A percentile compares a stretch with the other conserved stretches of the same genome.
Evolutionary conservation across 2,329 filamentous ascomycete genomes (phyloP).

Genomic region (Verticillium dahliae): DNA sequence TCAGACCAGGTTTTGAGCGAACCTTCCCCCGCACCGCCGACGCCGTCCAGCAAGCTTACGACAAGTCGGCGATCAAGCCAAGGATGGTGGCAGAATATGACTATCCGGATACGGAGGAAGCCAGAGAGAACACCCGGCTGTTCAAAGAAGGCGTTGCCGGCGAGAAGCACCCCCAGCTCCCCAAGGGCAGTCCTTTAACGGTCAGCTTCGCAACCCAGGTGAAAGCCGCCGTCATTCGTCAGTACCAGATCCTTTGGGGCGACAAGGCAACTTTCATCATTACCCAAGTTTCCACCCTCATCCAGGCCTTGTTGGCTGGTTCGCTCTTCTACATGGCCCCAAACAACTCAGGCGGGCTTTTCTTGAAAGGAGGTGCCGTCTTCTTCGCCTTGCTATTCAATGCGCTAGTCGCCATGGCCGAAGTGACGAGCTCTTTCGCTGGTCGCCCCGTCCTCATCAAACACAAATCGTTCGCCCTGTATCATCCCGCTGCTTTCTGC

Average conservation of each 20-base stretch:
- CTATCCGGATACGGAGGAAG: slow-evolving; percentile 44
- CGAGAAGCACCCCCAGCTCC: slow-evolving; percentile 49
- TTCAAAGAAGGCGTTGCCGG: slow-evolving; percentile 46
- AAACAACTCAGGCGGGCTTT: slow-evolving; percentile 50
- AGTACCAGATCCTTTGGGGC: slow-evolving; percentile 60
- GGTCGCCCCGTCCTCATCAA: slow-evolving; percentile 54
- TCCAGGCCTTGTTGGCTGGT: slow-evolving; percentile 56
- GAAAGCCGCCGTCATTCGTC: slow-evolving; percentile 46
- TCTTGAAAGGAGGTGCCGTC: slow-evolving; percentile 56
- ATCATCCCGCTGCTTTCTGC: slow-evolving; percentile 53
- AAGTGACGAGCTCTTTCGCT: slow-evolving; percentile 57
- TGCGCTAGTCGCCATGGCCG: slow-evolving; percentile 55
- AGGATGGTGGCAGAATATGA: slow-evolving; percentile 49
- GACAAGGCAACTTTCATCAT: slow-evolving; percentile 58
- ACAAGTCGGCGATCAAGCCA: slow-evolving; percentile 40
- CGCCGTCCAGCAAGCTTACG: slow-evolving; percentile 41
- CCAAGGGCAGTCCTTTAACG: slow-evolving; percentile 48
- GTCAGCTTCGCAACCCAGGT: slow-evolving; percentile 49
- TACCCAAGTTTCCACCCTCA: slow-evolving; percentile 51
- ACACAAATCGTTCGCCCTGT: slow-evolving; percentile 51
- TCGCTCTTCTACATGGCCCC: slow-evolving; percentile 64
- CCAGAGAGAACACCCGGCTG: slow-evolving; percentile 39
- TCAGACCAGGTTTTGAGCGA: slow-evolving; percentile 34
- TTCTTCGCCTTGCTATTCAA: slow-evolving; percentile 62
- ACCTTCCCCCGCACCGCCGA: slow-evolving; percentile 38